These are phyloP conservation scores for Myriosclerotinia duriaeana DNA, from an alignment of 2,329 filamentous ascomycete species.

Conservation along the genomic window DNA sequence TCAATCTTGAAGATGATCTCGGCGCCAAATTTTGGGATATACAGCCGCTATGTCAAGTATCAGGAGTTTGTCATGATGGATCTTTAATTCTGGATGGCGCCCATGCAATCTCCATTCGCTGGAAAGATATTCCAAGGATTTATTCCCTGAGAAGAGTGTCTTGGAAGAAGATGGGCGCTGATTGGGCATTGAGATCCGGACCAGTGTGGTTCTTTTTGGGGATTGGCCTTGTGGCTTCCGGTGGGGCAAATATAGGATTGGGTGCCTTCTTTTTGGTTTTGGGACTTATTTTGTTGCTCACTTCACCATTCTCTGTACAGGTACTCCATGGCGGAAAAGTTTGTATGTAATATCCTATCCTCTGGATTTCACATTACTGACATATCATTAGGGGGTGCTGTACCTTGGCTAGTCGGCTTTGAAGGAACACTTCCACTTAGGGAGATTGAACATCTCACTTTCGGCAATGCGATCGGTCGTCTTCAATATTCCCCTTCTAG, in stretches of 20 bases:
- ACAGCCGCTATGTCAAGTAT: slow-evolving; percentile 40
- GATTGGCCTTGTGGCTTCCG: not conserved
- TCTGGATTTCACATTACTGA: not conserved
- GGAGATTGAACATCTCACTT: slow-evolving; percentile 25
- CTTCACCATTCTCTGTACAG: slow-evolving; percentile 23
- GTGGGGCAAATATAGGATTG: not conserved
- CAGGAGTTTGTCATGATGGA: slow-evolving; percentile 39
- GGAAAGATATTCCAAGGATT: slow-evolving; percentile 38
- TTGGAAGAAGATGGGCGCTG: slow-evolving; percentile 22
- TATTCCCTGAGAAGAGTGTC: slow-evolving; percentile 8
- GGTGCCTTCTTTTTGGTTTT: slow-evolving; percentile 24
- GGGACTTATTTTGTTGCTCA: slow-evolving; percentile 24
- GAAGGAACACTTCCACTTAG: slow-evolving; percentile 28
- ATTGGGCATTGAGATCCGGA: slow-evolving; percentile 9
- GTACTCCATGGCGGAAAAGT: slow-evolving; percentile 30
- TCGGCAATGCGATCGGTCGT: slow-evolving; percentile 29
- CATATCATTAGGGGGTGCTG: slow-evolving; percentile 7
- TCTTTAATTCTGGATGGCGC: slow-evolving; percentile 40
- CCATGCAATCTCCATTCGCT: slow-evolving; percentile 40
- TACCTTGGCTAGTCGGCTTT: slow-evolving; percentile 28
- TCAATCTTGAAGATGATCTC: slow-evolving; percentile 35
- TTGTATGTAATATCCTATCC: slow-evolving; percentile 3
- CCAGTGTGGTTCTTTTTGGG: slow-evolving; percentile 12
- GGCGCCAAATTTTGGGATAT: slow-evolving; percentile 41
- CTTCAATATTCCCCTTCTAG: slow-evolving; percentile 27